phyloP scores from a whole-genome alignment of 2,329 filamentous ascomycete genomes.

The Cladorrhinum sp. region DNA sequence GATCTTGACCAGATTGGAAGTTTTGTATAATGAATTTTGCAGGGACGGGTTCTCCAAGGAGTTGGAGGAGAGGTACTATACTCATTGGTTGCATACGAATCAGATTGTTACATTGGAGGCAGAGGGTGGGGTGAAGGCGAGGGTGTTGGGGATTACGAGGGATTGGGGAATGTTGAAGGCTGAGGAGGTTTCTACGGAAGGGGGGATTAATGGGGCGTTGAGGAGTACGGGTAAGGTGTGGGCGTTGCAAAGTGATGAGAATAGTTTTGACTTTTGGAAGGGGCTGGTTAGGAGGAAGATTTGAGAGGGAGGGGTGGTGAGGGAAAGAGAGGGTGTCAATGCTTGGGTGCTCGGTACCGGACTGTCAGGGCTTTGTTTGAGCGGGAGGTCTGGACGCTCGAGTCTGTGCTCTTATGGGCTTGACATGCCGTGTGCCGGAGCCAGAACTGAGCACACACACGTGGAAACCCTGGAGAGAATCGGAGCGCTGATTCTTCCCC shows the following conservation, averaged over 20 bases:
- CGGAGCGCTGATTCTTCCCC: neutral
- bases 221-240: conserved; percentile 72
- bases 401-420: neutral
- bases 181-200: conserved; percentile 74
- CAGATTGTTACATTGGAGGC: conserved; percentile 72
- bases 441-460: neutral
- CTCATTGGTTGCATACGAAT: conserved; percentile 79
- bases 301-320: conserved; percentile 35
- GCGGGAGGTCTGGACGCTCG: neutral
- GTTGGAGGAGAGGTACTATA: conserved; percentile 76
- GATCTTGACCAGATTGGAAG: conserved; percentile 75
- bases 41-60: conserved; percentile 68
- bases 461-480: neutral
- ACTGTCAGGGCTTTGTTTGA: neutral
- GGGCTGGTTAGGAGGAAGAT: conserved; percentile 70
- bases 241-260: conserved; percentile 90
- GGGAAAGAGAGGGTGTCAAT: neutral
- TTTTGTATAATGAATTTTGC: conserved; percentile 72
- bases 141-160: conserved; percentile 81
- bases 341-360: neutral
- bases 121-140: conserved; percentile 69
- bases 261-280: conserved; percentile 97
- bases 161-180: conserved; percentile 86
- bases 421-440: too few relatives aligned
- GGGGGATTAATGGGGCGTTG: conserved; percentile 47